Base-by-base conservation (phyloP, 2,329 filamentous ascomycete genomes). In the Phialophora verrucosa region DNA sequence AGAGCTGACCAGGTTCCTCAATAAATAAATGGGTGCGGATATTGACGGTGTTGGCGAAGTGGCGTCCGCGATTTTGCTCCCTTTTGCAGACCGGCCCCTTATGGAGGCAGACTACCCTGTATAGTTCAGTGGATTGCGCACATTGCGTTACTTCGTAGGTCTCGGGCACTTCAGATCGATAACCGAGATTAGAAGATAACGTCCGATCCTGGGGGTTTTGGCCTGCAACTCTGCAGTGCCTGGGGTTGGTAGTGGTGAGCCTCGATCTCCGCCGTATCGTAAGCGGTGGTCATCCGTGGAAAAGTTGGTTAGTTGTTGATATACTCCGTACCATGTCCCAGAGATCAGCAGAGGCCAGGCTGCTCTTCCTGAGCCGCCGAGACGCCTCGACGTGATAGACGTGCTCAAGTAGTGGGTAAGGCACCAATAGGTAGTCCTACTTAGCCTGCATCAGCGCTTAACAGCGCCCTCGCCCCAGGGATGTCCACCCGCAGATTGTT, bases 391-490 rank as follows among this genome's bases (percentile, higher is more conserved):
- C 5, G 38, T 44, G 38, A 44, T n/a, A 44, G 17, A 44, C 38
- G 17, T 44, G 17, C 38, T 44, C 49, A 53, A 23, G 20, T 23
- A 25, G 20, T 7, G 20, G 23, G 11, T 53, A 29, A 14, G 27
- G 49, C 49, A 53, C 27, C 49, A 53, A 25, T 53, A 53, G 49
- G 10, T 53, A 44, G 5, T 8, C 38, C 38, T 44, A n/a, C 38
- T 27, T 53, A 53, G 49, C 49, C 14, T 27, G 20, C 49, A 53
- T 29, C 20, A n/a, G 49, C 49, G 49, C 49, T 53, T 53, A 53
- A 29, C 20, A 53, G 49, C 49, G 12, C 49, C 23, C 14, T 44
- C 38, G 35, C 35, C 35, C 35, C 35, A n/a, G 27, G n/a, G 49
- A 25, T 53, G 49, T 14, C 49, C 49, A 29, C 49, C 49, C 49